Conservation (phyloP, 768 basidiomycete genomes). For the Pleurotus sapidus region DNA sequence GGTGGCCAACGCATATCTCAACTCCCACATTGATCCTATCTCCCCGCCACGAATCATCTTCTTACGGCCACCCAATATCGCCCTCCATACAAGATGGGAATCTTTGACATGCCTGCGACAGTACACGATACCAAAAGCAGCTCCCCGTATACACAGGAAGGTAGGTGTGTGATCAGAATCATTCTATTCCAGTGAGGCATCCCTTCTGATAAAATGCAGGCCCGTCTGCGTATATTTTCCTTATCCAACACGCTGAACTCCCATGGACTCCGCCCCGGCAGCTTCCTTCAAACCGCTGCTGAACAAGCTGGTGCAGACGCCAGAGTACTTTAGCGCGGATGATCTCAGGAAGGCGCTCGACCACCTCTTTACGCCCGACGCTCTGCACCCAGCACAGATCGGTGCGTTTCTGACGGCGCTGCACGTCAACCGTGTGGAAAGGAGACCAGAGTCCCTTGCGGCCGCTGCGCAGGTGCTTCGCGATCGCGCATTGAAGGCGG, state of each 20-base stretch:
- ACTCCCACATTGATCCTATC: slow-evolving; percentile 2
- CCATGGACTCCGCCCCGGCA: slow-evolving; percentile 5
- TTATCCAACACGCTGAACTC: background rate
- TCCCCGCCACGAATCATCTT: background rate
- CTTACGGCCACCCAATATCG: background rate
- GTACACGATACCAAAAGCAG: background rate
- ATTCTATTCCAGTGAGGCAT: background rate
- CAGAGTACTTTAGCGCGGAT: slow-evolving; percentile 75
- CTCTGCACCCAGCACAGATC: slow-evolving; percentile 69
- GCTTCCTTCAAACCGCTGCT: slow-evolving; percentile 72
- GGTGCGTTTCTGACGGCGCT: slow-evolving; percentile 89
- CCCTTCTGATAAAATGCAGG: background rate
- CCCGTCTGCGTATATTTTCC: background rate
- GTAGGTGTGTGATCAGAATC: slow-evolving; percentile 2
- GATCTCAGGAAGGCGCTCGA: slow-evolving; percentile 75
- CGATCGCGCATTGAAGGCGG: slow-evolving; percentile 61
- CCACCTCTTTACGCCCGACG: slow-evolving; percentile 67
- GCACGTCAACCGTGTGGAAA: slow-evolving; percentile 76
- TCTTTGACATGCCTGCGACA: slow-evolving; percentile 1
- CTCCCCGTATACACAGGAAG: slow-evolving; percentile 4
- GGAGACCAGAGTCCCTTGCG: slow-evolving; percentile 71
- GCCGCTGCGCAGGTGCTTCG: slow-evolving; percentile 77
- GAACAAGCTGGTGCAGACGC: slow-evolving; percentile 74
- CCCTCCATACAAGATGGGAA: background rate
- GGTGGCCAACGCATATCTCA: background rate